Conservation (phyloP, 2,329 filamentous ascomycete genomes). For the Septoria linicola region DNA sequence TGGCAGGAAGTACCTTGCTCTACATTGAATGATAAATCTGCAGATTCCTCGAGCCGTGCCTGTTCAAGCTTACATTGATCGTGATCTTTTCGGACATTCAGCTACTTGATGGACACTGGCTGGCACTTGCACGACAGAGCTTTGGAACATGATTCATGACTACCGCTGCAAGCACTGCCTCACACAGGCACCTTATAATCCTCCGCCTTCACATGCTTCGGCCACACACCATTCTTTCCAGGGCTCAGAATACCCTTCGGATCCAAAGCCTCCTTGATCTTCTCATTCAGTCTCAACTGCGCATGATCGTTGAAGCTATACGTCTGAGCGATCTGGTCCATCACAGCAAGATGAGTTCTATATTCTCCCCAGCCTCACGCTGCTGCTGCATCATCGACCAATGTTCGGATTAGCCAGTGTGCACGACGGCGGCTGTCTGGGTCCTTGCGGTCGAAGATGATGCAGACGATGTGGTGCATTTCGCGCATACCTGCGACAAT, state of each 20-base stretch:
- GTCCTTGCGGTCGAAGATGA: slow-evolving; percentile 53
- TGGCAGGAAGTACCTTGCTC: too few species aligned
- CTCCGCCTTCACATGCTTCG: slow-evolving; percentile 13
- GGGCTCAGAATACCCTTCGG: slow-evolving; percentile 51
- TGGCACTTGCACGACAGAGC: too few species aligned
- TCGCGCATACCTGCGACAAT: slow-evolving; percentile 53
- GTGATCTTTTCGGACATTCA: too few species aligned
- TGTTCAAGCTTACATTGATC: too few species aligned
- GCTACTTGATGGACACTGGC: too few species aligned
- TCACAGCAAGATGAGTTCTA: slow-evolving; percentile 48
- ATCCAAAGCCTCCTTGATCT: slow-evolving; percentile 50
- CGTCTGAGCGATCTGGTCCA: slow-evolving; percentile 48
- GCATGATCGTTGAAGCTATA: slow-evolving; percentile 47
- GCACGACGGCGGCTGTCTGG: slow-evolving; percentile 41
- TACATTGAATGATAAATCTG: too few species aligned
- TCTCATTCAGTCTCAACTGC: slow-evolving; percentile 46
- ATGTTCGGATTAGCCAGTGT: slow-evolving; percentile 40
- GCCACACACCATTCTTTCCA: slow-evolving; percentile 46
- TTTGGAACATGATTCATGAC: neutral
- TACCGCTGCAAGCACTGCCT: too few species aligned
- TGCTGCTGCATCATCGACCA: slow-evolving; percentile 45
- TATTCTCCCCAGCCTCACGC: slow-evolving; percentile 49
- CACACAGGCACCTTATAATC: slow-evolving; percentile 12
- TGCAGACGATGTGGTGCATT: slow-evolving; percentile 58
- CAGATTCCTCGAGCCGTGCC: too few species aligned